Evolutionary conservation across 768 basidiomycete species (phyloP), one percentile per base, ranked within the genome.

Genomic region (Leccinum rimulosum): DNA sequence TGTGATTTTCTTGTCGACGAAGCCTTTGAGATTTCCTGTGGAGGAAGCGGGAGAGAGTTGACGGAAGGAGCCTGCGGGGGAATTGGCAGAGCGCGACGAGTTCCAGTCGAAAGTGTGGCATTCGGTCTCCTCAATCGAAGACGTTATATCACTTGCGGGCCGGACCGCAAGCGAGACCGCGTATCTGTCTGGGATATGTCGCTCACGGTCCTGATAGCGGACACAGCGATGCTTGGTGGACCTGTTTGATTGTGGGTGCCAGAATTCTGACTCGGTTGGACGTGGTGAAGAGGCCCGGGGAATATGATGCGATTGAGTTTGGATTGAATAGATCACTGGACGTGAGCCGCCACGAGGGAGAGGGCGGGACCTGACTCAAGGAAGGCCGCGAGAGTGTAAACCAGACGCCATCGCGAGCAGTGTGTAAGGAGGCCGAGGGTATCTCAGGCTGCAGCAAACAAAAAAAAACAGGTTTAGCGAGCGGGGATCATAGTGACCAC

Each of bases 111-210:
- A 54, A 5, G 56, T 4, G 22, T 61, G 62, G 31, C 0, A 64
- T 9, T 73, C 64, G 7, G 61, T 60, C 7, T 74, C 72, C 35
- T 73, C 71, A 9, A 60, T 36, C 5, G 62, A 17, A 4, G 45
- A 22, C 1, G 50, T 60, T 55, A 65, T 59, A 58, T 70, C 71
- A 62, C 66, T 60, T 4, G 66, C 52, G 0, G 72, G 59, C 43
- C 73, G 71, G 4, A 71, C 72, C 6, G 73, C 73, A 59, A 73
- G 68, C 22, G 72, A 73, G 35, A 73, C 55, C 57, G 71, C 73
- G 59, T 73, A 73, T 54, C 72, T 64, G n/a, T 73, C 64, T 8
- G 50, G 71, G 22, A 74, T 65, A 35, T 66, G 57, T 27, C 68
- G 62, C 15, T 64, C 62, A n/a, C 70, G 63, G 33, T 73, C 25